Base-by-base conservation (phyloP, 2,329 filamentous ascomycete species). In the Colletotrichum sansevieriae region DNA sequence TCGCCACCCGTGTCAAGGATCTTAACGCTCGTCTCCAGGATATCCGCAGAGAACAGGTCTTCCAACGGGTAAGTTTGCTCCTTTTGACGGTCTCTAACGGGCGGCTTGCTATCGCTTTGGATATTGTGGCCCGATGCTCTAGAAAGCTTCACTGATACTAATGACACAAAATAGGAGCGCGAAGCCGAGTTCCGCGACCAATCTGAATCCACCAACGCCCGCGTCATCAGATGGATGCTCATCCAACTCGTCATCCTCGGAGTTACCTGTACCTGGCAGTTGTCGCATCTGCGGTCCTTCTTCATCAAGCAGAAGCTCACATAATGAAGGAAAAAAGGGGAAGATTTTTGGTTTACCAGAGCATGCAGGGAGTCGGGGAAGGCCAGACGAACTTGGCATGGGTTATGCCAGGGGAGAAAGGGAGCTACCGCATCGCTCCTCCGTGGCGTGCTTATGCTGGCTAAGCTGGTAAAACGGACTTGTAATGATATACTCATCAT, bases 281-380 rank as follows among this genome's bases (percentile, higher is more conserved):
- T 99, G 54, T 97, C 94, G 62, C 95, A 99, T 82, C 87, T 99
- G 75, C 89, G 96, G 74, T 92, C 93, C 54, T 99, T 99, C 88
- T 99, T 99, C 85, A 99, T 99, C 86, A 99, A 99, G 88, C 95
- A 98, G 85, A 99, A 99, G 88, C 90, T 99, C 79, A 98, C 96
- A 69, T 99, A 89, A 82, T 75, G 41, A 39, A 54, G 18, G 18
- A 6, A 35, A 52, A 43, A 59, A 25, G 15, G 51, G 29, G 41
- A 15, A 15, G 39, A 12, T 64, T 39, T 46, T 59, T 59, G 59
- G 39, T 25, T 37, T 57, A 49, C 25, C 39, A 47, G 49, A 61
- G 49, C 49, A 41, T 63, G 35, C 29, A 29, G 52, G 51, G 49
- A 58, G 35, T 58, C 44, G 10, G 54, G 51, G 25, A 22, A 41